Percentiles rank a stretch among this genome's conserved stretches.
phyloP scores from a whole-genome alignment of 495 filamentous ascomycete species.

The Penicillium angulare region DNA sequence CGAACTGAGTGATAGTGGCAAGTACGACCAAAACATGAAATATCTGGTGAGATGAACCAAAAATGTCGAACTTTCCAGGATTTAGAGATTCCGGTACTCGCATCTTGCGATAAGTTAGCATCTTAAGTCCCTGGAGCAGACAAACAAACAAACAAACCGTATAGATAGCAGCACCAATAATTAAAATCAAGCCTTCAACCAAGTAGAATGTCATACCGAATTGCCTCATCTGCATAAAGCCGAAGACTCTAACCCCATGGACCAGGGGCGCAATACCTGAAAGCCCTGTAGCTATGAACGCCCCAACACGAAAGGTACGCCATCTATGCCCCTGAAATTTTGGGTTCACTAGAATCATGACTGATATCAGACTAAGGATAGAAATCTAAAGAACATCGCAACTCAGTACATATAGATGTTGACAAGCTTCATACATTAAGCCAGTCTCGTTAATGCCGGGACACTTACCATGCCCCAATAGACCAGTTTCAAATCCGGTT shows the following conservation, averaged over 20 bases:
- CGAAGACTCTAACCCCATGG: neutral
- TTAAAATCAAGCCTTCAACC: neutral
- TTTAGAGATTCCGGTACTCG: neutral
- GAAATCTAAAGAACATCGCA: neutral
- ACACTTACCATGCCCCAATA: conserved; percentile 12
- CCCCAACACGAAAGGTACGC: conserved; percentile 4
- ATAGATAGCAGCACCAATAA: conserved; percentile 2
- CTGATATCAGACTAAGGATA: neutral
- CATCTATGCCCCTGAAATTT: conserved; percentile 3
- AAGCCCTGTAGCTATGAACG: conserved; percentile 4
- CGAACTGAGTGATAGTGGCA: neutral
- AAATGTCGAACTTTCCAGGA: conserved; percentile 5
- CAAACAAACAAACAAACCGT: neutral
- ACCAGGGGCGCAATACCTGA: conserved; percentile 4
- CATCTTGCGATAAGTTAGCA: neutral
- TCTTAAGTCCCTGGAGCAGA: neutral
- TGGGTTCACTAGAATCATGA: conserved; percentile 1
- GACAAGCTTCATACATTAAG: too few species aligned
- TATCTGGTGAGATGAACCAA: conserved; percentile 8
- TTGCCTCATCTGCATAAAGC: conserved; percentile 1
- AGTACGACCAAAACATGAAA: conserved; percentile 10
- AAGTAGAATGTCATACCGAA: conserved; percentile 1
- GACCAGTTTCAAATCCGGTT: conserved; percentile 5
- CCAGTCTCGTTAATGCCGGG: too few species aligned
- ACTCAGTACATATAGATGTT: too few species aligned